Evolutionary conservation across 2,329 filamentous ascomycete genomes (phyloP).

Genomic region (Fusarium nodosum): DNA sequence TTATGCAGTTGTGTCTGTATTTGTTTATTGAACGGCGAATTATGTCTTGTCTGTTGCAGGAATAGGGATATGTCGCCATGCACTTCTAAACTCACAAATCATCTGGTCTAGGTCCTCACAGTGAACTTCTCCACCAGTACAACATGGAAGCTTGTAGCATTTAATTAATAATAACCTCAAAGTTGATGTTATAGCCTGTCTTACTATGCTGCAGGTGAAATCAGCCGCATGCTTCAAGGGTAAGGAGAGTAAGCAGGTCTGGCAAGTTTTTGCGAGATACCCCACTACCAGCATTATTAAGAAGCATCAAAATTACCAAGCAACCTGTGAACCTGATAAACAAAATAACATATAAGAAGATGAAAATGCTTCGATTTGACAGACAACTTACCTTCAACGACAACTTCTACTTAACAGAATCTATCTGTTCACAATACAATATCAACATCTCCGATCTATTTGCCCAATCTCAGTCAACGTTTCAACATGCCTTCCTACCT

Average conservation of each 20-base stretch:
- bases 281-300: too few relatives aligned
- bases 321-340: background rate
- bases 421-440: background rate
- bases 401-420: background rate
- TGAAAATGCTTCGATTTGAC: accelerated
- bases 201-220: background rate
- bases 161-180: background rate
- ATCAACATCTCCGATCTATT: background rate
- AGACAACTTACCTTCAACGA: accelerated
- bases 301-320: slow-evolving; percentile 27
- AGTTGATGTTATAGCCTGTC: too few relatives aligned
- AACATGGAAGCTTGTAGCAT: too few relatives aligned
- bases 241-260: background rate
- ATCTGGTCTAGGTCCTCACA: background rate
- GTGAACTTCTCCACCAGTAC: background rate
- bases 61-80: too few relatives aligned
- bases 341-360: background rate
- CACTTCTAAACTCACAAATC: background rate
- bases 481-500: slow-evolving; percentile 37
- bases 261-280: slow-evolving; percentile 29
- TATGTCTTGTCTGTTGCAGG: background rate
- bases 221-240: accelerated
- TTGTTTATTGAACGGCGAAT: background rate
- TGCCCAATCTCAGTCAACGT: background rate
- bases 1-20: background rate